Evolutionary conservation across 2,329 filamentous ascomycete genomes (phyloP).

Genomic region (Diaporthe citriasiana): DNA sequence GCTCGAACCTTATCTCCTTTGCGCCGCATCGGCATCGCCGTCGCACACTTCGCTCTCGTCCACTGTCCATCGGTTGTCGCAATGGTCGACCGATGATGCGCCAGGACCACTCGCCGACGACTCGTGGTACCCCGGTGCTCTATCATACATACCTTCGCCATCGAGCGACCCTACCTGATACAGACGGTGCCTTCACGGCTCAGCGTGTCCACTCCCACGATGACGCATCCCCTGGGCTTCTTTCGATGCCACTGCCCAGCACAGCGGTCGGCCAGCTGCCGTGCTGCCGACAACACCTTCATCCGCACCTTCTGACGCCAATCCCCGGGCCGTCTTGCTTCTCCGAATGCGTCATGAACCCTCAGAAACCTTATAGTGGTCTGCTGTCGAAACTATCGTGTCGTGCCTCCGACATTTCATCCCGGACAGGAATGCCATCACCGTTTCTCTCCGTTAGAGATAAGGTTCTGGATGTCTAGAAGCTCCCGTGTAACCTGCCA

Average conservation of each 20-base stretch:
- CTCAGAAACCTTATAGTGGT: constrained; percentile 31
- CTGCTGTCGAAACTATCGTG: constrained; percentile 35
- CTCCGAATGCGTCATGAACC: constrained; percentile 18
- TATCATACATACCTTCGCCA: not conserved
- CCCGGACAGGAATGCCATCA: constrained; percentile 7
- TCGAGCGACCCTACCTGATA: not conserved
- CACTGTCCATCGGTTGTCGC: constrained; percentile 4
- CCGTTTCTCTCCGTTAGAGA: constrained; percentile 21
- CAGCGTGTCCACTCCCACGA: not conserved
- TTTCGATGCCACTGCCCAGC: not conserved
- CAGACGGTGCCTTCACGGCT: not conserved
- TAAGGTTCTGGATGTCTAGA: constrained; percentile 16
- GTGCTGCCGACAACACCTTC: not conserved
- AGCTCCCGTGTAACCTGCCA: constrained; percentile 8
- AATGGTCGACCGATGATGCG: not conserved
- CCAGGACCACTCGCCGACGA: not conserved
- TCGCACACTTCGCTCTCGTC: not conserved
- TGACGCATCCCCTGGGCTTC: not conserved
- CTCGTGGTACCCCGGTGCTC: constrained; percentile 1
- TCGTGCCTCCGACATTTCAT: not conserved
- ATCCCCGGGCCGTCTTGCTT: not conserved
- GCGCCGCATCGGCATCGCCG: not conserved
- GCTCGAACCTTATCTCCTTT: constrained; percentile 15
- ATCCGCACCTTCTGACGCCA: constrained; percentile 2
- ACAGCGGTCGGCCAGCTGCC: not conserved